A percentile compares a stretch with the other conserved stretches of the same genome.
These are phyloP conservation scores for Lumnitzera littorea DNA, from an alignment of 345 rosid species.

Conservation along the genomic window DNA sequence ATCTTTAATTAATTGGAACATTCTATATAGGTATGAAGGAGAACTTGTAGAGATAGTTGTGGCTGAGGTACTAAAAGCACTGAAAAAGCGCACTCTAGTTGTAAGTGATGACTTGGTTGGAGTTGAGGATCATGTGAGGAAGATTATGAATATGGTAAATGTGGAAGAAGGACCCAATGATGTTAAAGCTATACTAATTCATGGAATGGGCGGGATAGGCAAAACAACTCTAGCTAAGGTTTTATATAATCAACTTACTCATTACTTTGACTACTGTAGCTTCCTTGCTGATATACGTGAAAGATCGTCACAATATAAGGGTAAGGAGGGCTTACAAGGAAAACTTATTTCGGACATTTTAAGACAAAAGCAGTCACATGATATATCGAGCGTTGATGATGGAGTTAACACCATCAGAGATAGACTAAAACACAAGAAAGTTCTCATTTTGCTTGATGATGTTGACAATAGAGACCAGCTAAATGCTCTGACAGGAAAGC, in stretches of 20 bases:
- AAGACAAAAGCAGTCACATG: no score
- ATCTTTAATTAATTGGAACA: no score
- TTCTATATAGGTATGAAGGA: neutral
- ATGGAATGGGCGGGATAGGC: slow-evolving; percentile 8
- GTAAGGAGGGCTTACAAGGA: neutral
- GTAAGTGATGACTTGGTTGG: slow-evolving; percentile 2
- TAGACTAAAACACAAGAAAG: neutral
- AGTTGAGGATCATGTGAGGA: slow-evolving; percentile 1
- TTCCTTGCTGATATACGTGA: neutral
- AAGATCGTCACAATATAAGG: neutral
- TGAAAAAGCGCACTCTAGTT: neutral
- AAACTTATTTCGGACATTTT: neutral
- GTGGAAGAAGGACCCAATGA: neutral
- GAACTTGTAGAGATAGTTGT: neutral
- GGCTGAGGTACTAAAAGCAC: neutral
- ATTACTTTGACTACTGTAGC: neutral
- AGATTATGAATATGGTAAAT: neutral
- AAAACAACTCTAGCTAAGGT: slow-evolving; percentile 7
- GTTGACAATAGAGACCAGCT: neutral
- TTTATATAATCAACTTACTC: neutral
- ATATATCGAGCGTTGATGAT: neutral
- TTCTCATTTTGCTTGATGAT: slow-evolving; percentile 1
- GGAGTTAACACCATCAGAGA: neutral
- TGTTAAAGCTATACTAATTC: neutral
- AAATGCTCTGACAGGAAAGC: neutral